Conservation (phyloP, 306 rosid genomes). For the Malus asiatica region DNA sequence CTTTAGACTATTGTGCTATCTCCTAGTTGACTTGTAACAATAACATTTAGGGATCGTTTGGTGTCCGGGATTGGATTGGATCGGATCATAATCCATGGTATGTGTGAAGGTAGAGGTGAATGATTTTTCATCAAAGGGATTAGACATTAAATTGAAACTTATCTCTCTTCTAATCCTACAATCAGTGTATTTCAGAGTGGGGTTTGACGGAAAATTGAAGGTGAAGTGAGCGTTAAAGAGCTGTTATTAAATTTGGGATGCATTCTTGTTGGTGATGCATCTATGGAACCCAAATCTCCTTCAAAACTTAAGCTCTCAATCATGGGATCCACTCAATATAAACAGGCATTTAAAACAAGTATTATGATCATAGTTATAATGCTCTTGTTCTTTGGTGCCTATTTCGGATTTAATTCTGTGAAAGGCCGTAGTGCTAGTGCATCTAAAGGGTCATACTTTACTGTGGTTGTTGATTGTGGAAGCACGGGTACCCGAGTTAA, state of each 20-base stretch:
- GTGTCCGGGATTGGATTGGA: too few species aligned
- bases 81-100: too few species aligned
- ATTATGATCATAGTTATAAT: slow-evolving; percentile 19
- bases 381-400: slow-evolving; percentile 38
- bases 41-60: too few species aligned
- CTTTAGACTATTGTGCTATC: not conserved
- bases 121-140: too few species aligned
- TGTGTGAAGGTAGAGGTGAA: too few species aligned
- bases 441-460: slow-evolving; percentile 38
- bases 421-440: slow-evolving; percentile 10
- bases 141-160: too few species aligned
- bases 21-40: not conserved
- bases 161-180: too few species aligned
- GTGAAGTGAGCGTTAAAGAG: not conserved
- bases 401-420: slow-evolving; percentile 26
- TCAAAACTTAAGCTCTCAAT: slow-evolving; percentile 44
- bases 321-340: slow-evolving; percentile 23
- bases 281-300: slow-evolving; percentile 69
- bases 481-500: slow-evolving; percentile 71
- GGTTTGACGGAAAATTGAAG: not conserved
- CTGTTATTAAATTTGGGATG: not conserved
- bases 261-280: slow-evolving; percentile 5
- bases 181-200: not conserved
- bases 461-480: slow-evolving; percentile 81
- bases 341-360: slow-evolving; percentile 20